Evolutionary conservation across 2,329 filamentous ascomycete genomes (phyloP).

Genomic region (Byssochlamys sp.): DNA sequence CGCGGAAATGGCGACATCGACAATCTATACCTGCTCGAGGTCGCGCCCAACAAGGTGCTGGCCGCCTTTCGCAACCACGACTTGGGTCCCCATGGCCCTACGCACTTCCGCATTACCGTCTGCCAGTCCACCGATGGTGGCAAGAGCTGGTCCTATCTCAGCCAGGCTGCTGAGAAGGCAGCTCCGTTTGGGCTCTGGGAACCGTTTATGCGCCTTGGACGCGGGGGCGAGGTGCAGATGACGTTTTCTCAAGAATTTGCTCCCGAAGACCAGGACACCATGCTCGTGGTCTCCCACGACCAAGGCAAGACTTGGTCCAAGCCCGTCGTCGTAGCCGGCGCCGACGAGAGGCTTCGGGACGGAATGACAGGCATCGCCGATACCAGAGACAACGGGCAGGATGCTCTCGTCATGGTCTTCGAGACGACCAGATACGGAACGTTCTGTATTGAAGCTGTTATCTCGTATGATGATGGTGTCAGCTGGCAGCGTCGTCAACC

Average conservation of each 20-base stretch:
- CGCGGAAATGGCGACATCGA: constrained; percentile 38
- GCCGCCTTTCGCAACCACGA: constrained; percentile 44
- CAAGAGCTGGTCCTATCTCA: constrained; percentile 33
- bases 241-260: constrained; percentile 41
- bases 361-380: constrained; percentile 39
- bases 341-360: constrained; percentile 31
- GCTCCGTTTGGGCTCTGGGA: constrained; percentile 39
- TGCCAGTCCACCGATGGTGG: constrained; percentile 40
- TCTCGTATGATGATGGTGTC: constrained; percentile 37
- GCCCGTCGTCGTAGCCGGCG: constrained; percentile 34
- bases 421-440: constrained; percentile 36
- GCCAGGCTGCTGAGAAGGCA: constrained; percentile 37
- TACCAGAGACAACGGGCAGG: constrained; percentile 22
- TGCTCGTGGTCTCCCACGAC: constrained; percentile 38
- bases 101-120: constrained; percentile 43
- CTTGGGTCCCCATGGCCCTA: constrained; percentile 24
- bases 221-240: constrained; percentile 33
- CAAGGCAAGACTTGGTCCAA: constrained; percentile 36
- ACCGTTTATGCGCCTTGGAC: constrained; percentile 39
- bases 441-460: constrained; percentile 37
- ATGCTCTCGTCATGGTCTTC: constrained; percentile 38
- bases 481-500: constrained; percentile 34
- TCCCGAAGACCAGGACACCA: constrained; percentile 40
- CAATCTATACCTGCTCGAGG: constrained; percentile 40
- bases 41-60: constrained; percentile 26